phyloP scores from a whole-genome alignment of 129 eudicot species.

The Artemisia annua region DNA sequence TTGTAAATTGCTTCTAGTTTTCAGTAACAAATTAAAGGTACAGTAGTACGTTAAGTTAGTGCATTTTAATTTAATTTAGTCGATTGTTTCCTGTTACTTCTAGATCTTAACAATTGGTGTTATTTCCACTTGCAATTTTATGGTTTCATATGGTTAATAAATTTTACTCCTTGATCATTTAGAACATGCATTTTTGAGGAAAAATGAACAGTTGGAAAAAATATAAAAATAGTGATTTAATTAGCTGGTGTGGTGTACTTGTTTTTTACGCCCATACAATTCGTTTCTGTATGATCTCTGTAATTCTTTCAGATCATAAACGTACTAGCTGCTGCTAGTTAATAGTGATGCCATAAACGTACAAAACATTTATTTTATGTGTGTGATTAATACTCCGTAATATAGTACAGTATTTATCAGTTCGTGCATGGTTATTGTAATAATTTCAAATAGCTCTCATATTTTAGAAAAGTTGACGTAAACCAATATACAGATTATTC shows the following conservation, averaged over 20 bases:
- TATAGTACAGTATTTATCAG: no score
- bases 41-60: constrained; percentile 26
- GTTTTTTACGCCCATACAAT: constrained; percentile 19
- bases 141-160: background rate
- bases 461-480: background rate
- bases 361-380: no score
- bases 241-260: constrained; percentile 19
- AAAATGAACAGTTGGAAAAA: constrained; percentile 18
- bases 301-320: constrained; percentile 35
- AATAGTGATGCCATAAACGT: constrained; percentile 3
- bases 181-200: background rate
- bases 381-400: no score
- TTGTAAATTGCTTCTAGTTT: constrained; percentile 21
- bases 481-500: no score
- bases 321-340: constrained; percentile 14
- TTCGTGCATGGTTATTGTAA: no score
- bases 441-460: no score
- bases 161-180: constrained; percentile 8
- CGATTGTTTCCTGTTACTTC: background rate
- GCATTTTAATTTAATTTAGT: constrained; percentile 16
- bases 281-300: constrained; percentile 38
- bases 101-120: background rate
- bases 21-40: constrained; percentile 18
- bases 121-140: background rate
- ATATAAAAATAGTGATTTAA: constrained; percentile 1